A percentile compares a stretch with the other conserved stretches of the same genome.
phyloP scores from a whole-genome alignment of 176 grass and related monocot genomes.

The Ananas comosus region DNA sequence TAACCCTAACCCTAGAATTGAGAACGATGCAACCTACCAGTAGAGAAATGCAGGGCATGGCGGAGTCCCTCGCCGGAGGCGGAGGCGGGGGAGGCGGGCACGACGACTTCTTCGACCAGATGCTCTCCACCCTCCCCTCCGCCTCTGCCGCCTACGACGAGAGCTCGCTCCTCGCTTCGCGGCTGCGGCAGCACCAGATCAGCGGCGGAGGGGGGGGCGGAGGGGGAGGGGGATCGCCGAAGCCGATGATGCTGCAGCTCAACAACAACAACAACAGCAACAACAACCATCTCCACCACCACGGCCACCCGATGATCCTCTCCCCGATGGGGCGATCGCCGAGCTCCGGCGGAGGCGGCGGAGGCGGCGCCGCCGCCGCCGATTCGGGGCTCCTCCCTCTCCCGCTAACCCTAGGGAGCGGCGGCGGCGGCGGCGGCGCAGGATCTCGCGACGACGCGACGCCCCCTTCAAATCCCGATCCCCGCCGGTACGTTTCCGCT shows the following conservation, averaged over 20 bases:
- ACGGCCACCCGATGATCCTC: slow-evolving; percentile 32
- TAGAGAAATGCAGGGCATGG: slow-evolving; percentile 21
- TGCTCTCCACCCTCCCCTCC: slow-evolving; percentile 68
- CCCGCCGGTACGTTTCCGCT: slow-evolving; percentile 29
- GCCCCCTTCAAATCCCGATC: slow-evolving; percentile 63
- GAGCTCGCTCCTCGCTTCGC: slow-evolving; percentile 48
- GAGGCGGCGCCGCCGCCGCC: slow-evolving; percentile 16
- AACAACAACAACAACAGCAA: slow-evolving; percentile 1
- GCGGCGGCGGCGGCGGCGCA: slow-evolving; percentile 19
- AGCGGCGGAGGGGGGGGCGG: slow-evolving; percentile 32
- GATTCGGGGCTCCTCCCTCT: slow-evolving; percentile 19
- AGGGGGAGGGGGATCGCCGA: slow-evolving; percentile 33
- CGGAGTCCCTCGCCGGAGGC: neutral
- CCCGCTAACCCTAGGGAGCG: slow-evolving; percentile 21
- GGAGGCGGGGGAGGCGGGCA: slow-evolving; percentile 18
- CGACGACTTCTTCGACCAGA: slow-evolving; percentile 95
- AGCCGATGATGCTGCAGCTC: slow-evolving; percentile 54
- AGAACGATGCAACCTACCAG: slow-evolving; percentile 10
- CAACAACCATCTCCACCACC: slow-evolving; percentile 16
- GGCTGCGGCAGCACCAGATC: slow-evolving; percentile 79
- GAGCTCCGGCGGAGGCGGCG: slow-evolving; percentile 6
- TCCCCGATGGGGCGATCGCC: slow-evolving; percentile 13
- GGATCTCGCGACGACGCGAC: slow-evolving; percentile 15
- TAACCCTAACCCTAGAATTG: neutral
- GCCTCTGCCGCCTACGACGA: slow-evolving; percentile 39